A percentile compares a stretch with the other conserved stretches of the same genome.
Evolutionary conservation across 352 stramenopile species (phyloP).

Genomic region (Elongisporangium anandrum): DNA sequence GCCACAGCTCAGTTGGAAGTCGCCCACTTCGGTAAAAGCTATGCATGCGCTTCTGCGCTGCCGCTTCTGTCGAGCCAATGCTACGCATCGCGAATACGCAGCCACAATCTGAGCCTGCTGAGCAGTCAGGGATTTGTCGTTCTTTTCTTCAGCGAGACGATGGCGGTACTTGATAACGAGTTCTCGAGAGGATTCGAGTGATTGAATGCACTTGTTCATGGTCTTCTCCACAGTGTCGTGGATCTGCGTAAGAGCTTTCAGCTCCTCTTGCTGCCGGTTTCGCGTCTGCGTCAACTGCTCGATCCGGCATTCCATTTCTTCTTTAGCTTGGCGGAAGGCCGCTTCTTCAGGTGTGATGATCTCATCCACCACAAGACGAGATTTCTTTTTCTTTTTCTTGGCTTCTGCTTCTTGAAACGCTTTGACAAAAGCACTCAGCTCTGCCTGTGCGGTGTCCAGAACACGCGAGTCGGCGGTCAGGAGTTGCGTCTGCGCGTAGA

Average conservation of each 20-base stretch:
- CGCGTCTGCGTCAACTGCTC: slow-evolving; percentile 14
- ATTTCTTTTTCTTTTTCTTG: slow-evolving; percentile 86
- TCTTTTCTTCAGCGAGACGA: slow-evolving; percentile 11
- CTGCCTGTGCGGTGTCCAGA: slow-evolving; percentile 21
- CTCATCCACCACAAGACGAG: slow-evolving; percentile 66
- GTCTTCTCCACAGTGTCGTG: slow-evolving; percentile 26
- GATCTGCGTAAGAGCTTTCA: slow-evolving; percentile 16
- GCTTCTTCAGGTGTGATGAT: slow-evolving; percentile 54
- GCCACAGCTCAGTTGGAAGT: slow-evolving; percentile 59
- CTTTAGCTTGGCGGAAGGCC: slow-evolving; percentile 39
- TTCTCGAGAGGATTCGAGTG: slow-evolving; percentile 40
- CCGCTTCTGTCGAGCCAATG: slow-evolving; percentile 57
- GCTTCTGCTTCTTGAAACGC: slow-evolving; percentile 52
- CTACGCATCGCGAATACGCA: slow-evolving; percentile 46
- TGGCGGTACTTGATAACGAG: slow-evolving; percentile 42
- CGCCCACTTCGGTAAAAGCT: slow-evolving; percentile 60
- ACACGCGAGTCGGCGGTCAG: slow-evolving; percentile 23
- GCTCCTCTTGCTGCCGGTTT: slow-evolving; percentile 19
- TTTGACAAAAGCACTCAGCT: slow-evolving; percentile 32
- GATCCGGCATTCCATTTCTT: slow-evolving; percentile 36
- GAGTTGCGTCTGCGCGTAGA: slow-evolving; percentile 66
- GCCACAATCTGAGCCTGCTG: slow-evolving; percentile 24
- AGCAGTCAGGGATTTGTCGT: background rate
- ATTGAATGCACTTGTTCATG: slow-evolving; percentile 64
- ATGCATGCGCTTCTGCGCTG: slow-evolving; percentile 55